These are phyloP conservation scores for Fusarium beomiforme DNA, from an alignment of 2,329 filamentous ascomycete genomes.

Conservation along the genomic window DNA sequence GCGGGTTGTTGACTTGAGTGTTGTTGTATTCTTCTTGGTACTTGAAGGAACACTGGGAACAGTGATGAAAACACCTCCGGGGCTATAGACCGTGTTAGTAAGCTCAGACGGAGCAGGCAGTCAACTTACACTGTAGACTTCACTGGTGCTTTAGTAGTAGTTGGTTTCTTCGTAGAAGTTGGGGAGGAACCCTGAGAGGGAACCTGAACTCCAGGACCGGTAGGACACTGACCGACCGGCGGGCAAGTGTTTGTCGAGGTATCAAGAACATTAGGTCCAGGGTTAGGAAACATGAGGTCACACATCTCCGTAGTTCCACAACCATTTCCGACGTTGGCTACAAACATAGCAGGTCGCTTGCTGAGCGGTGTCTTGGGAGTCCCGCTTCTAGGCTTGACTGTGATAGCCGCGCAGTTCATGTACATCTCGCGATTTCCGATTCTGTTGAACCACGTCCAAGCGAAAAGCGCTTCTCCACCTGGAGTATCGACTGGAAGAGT, in stretches of 20 bases:
- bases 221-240: conserved; percentile 30
- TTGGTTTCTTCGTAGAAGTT: conserved; percentile 5
- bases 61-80: conserved; percentile 23
- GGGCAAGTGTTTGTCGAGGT: conserved; percentile 50
- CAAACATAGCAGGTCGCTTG: conserved; percentile 72
- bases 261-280: conserved; percentile 49
- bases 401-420: conserved; percentile 82
- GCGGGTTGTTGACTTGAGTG: conserved; percentile 20
- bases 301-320: conserved; percentile 53
- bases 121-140: conserved; percentile 20
- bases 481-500: conserved; percentile 62
- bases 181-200: conserved; percentile 23
- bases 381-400: conserved; percentile 57
- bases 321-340: conserved; percentile 70
- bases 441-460: conserved; percentile 82
- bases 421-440: conserved; percentile 84
- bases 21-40: conserved; percentile 27
- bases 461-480: conserved; percentile 69
- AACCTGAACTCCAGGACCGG: conserved; percentile 33
- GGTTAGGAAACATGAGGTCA: conserved; percentile 72
- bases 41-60: background rate
- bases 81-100: conserved; percentile 3
- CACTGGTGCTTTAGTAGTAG: background rate
- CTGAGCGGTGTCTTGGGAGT: conserved; percentile 53
- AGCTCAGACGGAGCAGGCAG: background rate